Conservation (phyloP, 805 yeast species). For the Saccharomycopsis javanensis region DNA sequence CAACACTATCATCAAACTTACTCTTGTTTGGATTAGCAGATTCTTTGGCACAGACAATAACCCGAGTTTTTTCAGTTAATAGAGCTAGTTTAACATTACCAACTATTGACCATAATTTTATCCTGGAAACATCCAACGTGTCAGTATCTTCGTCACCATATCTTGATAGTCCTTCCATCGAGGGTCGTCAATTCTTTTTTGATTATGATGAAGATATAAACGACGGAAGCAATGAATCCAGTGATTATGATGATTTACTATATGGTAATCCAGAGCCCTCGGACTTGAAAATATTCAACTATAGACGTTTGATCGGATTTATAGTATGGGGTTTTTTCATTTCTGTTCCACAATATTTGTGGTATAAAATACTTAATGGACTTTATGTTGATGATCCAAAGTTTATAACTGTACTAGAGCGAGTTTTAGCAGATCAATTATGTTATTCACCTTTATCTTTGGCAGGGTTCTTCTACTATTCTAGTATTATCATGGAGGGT, state of each 20-base stretch:
- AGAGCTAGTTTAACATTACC: background rate
- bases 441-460: constrained; percentile 83
- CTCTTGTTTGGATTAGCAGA: constrained; percentile 87
- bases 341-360: constrained; percentile 75
- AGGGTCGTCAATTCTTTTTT: constrained; percentile 18
- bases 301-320: constrained; percentile 66
- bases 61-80: constrained; percentile 25
- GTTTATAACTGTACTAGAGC: constrained; percentile 72
- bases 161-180: constrained; percentile 20
- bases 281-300: constrained; percentile 39
- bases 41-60: constrained; percentile 71
- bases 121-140: background rate
- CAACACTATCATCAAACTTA: constrained; percentile 72
- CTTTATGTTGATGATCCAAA: constrained; percentile 75
- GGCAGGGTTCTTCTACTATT: constrained; percentile 71
- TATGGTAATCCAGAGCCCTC: constrained; percentile 3
- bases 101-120: background rate
- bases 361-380: constrained; percentile 77
- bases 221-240: constrained; percentile 20
- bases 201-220: constrained; percentile 28
- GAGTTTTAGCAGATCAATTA: constrained; percentile 84
- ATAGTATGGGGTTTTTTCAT: constrained; percentile 80
- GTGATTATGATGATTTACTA: constrained; percentile 16
- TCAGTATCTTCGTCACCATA: constrained; percentile 7
- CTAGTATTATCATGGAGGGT: constrained; percentile 70